phyloP scores from a whole-genome alignment of 768 basidiomycete species.

The Chalciporus pseudorubinellus region DNA sequence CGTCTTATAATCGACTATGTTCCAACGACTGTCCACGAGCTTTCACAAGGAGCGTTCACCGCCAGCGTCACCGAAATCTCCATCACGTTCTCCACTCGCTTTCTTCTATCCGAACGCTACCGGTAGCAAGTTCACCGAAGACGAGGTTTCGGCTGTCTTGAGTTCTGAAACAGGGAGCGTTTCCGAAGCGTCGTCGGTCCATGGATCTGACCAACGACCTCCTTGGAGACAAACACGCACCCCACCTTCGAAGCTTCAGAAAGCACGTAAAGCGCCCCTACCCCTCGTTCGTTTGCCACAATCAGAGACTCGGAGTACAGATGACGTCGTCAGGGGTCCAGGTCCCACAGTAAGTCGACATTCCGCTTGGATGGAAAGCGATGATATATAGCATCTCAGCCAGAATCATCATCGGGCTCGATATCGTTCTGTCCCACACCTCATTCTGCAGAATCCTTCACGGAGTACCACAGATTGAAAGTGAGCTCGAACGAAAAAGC shows the following conservation, averaged over 20 bases:
- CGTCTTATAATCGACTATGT: constrained; percentile 15
- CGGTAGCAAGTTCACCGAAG: constrained; percentile 31
- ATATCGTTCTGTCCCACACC: constrained; percentile 25
- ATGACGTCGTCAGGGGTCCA: constrained; percentile 1
- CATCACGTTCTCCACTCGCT: constrained; percentile 16
- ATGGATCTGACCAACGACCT: constrained; percentile 1
- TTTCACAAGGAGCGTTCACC: constrained; percentile 1
- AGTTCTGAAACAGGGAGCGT: constrained; percentile 29
- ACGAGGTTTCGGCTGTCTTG: constrained; percentile 21
- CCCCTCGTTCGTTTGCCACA: not conserved
- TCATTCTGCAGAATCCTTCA: constrained; percentile 28
- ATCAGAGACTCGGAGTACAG: too few relatives aligned
- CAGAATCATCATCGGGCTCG: not conserved
- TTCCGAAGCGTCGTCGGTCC: constrained; percentile 1
- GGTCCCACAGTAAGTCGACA: constrained; percentile 18
- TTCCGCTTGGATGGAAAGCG: not conserved
- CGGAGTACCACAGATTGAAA: constrained; percentile 28
- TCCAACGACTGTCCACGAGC: constrained; percentile 9
- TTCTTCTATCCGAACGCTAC: constrained; percentile 16
- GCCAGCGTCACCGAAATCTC: constrained; percentile 11
- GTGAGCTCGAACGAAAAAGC: constrained; percentile 23
- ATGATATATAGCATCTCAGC: constrained; percentile 12
- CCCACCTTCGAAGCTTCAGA: constrained; percentile 18
- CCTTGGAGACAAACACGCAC: constrained; percentile 5
- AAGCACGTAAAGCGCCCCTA: constrained; percentile 10